phyloP scores from a whole-genome alignment of 345 rosid genomes.

The Leavenworthia alabamica region DNA sequence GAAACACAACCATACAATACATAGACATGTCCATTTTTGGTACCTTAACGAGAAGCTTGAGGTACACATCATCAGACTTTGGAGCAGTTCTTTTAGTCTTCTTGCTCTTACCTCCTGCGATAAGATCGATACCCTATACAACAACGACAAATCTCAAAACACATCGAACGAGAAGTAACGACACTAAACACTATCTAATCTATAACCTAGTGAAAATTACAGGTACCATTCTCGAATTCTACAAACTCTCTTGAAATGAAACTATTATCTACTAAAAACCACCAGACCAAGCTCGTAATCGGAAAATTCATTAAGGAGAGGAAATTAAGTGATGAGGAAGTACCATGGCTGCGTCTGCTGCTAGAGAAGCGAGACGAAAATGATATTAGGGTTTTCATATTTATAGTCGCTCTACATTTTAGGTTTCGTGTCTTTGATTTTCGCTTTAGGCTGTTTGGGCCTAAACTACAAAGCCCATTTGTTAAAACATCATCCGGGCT shows the following conservation, averaged over 20 bases:
- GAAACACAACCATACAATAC: neutral
- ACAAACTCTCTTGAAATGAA: neutral
- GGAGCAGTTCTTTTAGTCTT: conserved; percentile 81
- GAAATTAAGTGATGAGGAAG: neutral
- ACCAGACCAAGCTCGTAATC: neutral
- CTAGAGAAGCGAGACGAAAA: neutral
- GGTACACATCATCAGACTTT: conserved; percentile 86
- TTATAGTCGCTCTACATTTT: conserved; percentile 11
- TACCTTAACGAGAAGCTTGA: conserved; percentile 94
- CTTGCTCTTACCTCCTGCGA: conserved; percentile 93
- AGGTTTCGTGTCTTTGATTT: conserved; percentile 9
- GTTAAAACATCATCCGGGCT: neutral
- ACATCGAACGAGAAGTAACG: neutral
- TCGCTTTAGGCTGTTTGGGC: neutral
- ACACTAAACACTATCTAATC: neutral
- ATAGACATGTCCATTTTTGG: neutral
- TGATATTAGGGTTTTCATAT: conserved; percentile 40
- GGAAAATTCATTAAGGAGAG: neutral
- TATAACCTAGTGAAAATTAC: neutral
- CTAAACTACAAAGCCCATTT: conserved; percentile 3
- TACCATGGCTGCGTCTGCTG: conserved; percentile 39
- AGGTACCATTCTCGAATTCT: neutral
- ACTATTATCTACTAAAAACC: neutral
- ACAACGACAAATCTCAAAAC: neutral
- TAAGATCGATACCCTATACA: conserved; percentile 78